Conservation (phyloP, 192 early-diverging fungal genomes). For the Lunasporangiospora selenospora region DNA sequence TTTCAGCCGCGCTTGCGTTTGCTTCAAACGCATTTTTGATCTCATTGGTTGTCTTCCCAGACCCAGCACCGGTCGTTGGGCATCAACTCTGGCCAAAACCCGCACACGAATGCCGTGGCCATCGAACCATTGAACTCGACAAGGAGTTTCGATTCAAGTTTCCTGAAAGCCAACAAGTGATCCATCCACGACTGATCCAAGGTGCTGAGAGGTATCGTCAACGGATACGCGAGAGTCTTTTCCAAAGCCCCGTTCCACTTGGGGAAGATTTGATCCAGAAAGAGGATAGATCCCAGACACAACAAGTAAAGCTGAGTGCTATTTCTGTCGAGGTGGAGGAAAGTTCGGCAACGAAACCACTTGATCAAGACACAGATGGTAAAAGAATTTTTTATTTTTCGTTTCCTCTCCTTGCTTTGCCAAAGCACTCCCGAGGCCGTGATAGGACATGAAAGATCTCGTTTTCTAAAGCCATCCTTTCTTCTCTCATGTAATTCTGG, state of each 20-base stretch:
- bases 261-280: neutral
- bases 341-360: neutral
- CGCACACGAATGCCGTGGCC: slow-evolving; percentile 17
- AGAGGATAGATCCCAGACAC: slow-evolving; percentile 17
- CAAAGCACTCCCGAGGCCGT: no score
- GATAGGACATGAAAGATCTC: no score
- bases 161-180: slow-evolving; percentile 19
- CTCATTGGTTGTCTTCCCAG: slow-evolving; percentile 22
- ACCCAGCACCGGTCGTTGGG: slow-evolving; percentile 13
- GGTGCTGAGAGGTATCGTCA: slow-evolving; percentile 13
- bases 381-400: neutral
- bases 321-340: slow-evolving; percentile 12
- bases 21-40: slow-evolving; percentile 39
- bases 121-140: slow-evolving; percentile 17
- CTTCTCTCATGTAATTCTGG: neutral
- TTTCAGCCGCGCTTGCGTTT: slow-evolving; percentile 29
- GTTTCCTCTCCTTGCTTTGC: no score
- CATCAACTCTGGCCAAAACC: slow-evolving; percentile 45
- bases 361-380: slow-evolving; percentile 32
- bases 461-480: neutral
- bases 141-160: slow-evolving; percentile 18
- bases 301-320: neutral
- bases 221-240: slow-evolving; percentile 19
- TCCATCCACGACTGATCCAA: slow-evolving; percentile 5
- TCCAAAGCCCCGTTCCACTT: slow-evolving; percentile 27